Evolutionary conservation across 129 eudicot species (phyloP), one percentile per base, ranked within the genome.

Genomic region (Pulicaria dysenterica): DNA sequence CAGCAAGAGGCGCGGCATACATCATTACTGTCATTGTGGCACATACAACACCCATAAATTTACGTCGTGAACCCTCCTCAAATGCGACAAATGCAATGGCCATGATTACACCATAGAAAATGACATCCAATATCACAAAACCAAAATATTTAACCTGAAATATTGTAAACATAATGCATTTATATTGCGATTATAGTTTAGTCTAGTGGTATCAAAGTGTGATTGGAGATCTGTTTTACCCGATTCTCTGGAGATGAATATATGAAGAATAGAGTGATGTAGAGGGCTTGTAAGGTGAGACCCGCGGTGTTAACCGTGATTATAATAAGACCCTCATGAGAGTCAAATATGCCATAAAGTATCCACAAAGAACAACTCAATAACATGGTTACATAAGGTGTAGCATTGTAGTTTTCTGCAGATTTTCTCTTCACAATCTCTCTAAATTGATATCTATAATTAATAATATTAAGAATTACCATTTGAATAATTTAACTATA

Each of bases 1-100:
- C 80, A 38, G 85, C 58, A n/a, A 85, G 74, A 47, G 90, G 87
- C 14, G 87, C 75, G 5, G 84, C 87, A 41, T 85, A 85, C 83
- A 79, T 79, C 17, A 50, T 74, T 13, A 82, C 43, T 43, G 90
- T 79, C 58, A 85, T 67, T 24, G 82, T 67, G 31, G 87, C 90
- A 49, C 87, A 79, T 13, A 82, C 3, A 50, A 85, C 68, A 61
- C 90, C 87, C 34, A 82, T 55, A 46, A 82, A 82, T 4, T 78
- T 85, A 13, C 78, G 82, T 7, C 85, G 58, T 34, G 79, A 39
- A 34, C 69, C 61, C 42, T 74, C 85, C 12, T 85, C 77, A 9
- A 85, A 82, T 36, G 79, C 81, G 7, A 64, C 40, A 7, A 85
- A 58, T 0, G 86, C 69, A 38, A 76, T 58, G 4, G 75, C 83